Base-by-base conservation (phyloP, 163 green algal genomes). In the Volvox carteri region DNA sequence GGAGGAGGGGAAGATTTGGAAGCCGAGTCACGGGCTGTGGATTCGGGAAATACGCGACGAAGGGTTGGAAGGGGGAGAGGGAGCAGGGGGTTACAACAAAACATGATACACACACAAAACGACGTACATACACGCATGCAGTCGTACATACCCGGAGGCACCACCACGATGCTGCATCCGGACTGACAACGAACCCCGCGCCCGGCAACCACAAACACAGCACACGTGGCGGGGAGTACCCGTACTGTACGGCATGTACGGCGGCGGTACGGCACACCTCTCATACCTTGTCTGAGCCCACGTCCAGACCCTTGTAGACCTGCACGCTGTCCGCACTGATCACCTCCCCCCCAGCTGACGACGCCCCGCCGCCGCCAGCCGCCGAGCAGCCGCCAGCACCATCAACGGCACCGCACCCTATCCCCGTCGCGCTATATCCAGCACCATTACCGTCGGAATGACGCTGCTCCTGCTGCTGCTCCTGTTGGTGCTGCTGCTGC, bases 311-410 rank as follows among this genome's bases (percentile, higher is more conserved):
- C 7, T 76, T 70, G 90, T 99, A 99, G 3, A 99, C 96, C 90
- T 98, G 96, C 65, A 99, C 97, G 0, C 95, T 98, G 92, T 99
- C 98, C 4, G 97, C 97, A 79, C 94, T 98, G 87, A 99, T 97
- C 70, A 99, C 97, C 70, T 99, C 98, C 19, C 96, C 98, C 23
- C 91, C 76, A 52, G 1, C 30, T 19, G 52, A 52, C 28, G 35
- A 23, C 56, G 48, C 33, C 75, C 9, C 54, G 4, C 1, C 78
- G 8, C 28, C 78, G 39, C 56, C 78, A 33, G 30, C 28, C 73
- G 2, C 42, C 44, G 44, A 12, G 11, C 44, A 12, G 3, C 28
- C 44, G 4, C n/a, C n/a, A n/a, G n/a, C n/a, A n/a, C n/a, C n/a
- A n/a, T n/a, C n/a, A n/a, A n/a, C n/a, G n/a, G n/a, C n/a, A n/a